These are phyloP conservation scores for Caloboletus firmus DNA, from an alignment of 1,284 basidiomycete species.

Conservation along the genomic window DNA sequence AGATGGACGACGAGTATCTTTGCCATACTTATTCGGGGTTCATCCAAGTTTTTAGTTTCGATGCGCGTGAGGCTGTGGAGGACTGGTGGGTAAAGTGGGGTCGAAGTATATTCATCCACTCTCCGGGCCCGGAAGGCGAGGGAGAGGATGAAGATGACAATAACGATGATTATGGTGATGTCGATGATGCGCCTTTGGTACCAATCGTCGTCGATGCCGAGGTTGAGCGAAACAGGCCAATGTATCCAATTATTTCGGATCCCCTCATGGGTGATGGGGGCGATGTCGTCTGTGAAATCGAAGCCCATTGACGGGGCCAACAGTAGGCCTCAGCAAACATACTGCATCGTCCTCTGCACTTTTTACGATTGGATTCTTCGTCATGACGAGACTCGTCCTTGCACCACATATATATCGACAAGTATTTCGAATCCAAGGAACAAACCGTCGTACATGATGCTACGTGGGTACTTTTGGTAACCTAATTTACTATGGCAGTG, in stretches of 20 bases:
- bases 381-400: not conserved
- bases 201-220: slow-evolving; percentile 13
- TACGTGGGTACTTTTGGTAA: not conserved
- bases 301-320: not conserved
- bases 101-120: slow-evolving; percentile 24
- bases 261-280: slow-evolving; percentile 16
- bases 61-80: slow-evolving; percentile 43
- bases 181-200: not conserved
- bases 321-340: not conserved
- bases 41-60: slow-evolving; percentile 40
- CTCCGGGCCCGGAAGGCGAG: not conserved
- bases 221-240: slow-evolving; percentile 8
- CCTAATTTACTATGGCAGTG: not conserved
- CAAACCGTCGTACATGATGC: not conserved
- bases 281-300: slow-evolving; percentile 11
- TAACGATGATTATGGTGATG: not conserved
- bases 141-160: not conserved
- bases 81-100: slow-evolving; percentile 54
- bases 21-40: slow-evolving; percentile 42
- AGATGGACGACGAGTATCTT: slow-evolving; percentile 41
- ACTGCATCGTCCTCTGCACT: too few relatives aligned
- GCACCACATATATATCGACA: not conserved
- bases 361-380: not conserved
- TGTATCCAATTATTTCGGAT: slow-evolving; percentile 10
- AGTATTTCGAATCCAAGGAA: not conserved